Evolutionary conservation across 345 rosid genomes (phyloP).

Genomic region (Sapria himalayana): DNA sequence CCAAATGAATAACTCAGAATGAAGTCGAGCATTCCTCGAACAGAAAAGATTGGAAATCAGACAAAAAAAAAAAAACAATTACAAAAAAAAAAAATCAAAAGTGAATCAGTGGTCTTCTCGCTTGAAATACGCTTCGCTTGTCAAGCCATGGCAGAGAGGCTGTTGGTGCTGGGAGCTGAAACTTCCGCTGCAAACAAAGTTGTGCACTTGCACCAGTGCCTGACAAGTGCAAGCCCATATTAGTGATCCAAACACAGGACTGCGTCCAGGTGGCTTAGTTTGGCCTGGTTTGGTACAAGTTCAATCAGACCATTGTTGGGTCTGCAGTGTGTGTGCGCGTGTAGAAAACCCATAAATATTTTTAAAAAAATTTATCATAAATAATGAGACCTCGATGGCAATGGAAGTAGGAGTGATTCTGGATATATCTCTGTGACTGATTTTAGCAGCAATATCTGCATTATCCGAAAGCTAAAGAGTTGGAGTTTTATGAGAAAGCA

Average conservation of each 20-base stretch:
- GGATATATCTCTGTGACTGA: conserved; percentile 39
- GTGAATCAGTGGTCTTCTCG: background rate
- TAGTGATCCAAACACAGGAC: no score
- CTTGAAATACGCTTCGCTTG: background rate
- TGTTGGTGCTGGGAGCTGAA: no score
- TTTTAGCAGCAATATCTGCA: conserved; percentile 67
- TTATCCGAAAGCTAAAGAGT: background rate
- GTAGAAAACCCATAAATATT: no score
- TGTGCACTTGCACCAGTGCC: no score
- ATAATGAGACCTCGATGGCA: conserved; percentile 55
- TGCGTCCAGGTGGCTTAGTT: no score
- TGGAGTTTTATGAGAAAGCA: background rate
- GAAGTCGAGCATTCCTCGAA: background rate
- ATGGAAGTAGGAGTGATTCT: conserved; percentile 45
- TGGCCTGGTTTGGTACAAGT: no score
- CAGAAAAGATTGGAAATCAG: background rate
- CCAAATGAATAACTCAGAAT: background rate
- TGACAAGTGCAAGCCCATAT: no score
- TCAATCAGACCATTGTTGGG: no score
- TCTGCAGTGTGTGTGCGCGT: no score
- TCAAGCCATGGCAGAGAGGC: no score
- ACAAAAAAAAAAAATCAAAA: background rate
- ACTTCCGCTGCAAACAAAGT: no score
- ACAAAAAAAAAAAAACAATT: background rate
- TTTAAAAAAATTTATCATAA: no score